Conservation (phyloP, 2,329 filamentous ascomycete genomes). For the Colletotrichum noveboracense region DNA sequence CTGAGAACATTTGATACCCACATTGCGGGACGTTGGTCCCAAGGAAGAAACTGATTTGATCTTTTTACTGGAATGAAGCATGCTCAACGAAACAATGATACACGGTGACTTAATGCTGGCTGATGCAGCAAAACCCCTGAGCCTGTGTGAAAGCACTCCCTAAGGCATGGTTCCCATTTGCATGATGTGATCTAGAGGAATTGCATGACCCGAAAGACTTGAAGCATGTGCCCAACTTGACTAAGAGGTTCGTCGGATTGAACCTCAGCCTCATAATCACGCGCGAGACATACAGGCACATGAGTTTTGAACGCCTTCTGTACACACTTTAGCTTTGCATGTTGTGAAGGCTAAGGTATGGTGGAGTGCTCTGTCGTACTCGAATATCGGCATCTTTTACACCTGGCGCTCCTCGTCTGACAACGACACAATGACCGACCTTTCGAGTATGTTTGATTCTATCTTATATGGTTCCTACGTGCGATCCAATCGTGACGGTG, state of each 20-base stretch:
- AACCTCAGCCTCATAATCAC: fast-evolving
- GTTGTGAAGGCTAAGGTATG: not conserved
- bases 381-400: not conserved
- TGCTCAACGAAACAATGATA: not conserved
- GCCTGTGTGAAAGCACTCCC: not conserved
- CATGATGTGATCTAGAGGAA: not conserved
- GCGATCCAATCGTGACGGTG: no score
- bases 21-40: not conserved
- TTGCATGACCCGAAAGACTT: not conserved
- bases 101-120: fast-evolving
- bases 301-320: fast-evolving
- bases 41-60: not conserved
- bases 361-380: not conserved
- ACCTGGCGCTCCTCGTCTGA: not conserved
- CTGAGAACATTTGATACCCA: not conserved
- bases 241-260: not conserved
- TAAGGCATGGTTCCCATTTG: not conserved
- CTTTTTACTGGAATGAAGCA: not conserved
- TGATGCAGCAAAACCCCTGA: fast-evolving
- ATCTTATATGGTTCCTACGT: not conserved
- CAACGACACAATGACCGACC: not conserved
- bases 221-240: not conserved
- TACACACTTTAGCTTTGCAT: not conserved
- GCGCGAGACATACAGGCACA: not conserved
- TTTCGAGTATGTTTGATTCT: not conserved